Percentiles rank a stretch among this genome's conserved stretches.
phyloP scores from a whole-genome alignment of 441 rosid species.

The Erodium trifolium region DNA sequence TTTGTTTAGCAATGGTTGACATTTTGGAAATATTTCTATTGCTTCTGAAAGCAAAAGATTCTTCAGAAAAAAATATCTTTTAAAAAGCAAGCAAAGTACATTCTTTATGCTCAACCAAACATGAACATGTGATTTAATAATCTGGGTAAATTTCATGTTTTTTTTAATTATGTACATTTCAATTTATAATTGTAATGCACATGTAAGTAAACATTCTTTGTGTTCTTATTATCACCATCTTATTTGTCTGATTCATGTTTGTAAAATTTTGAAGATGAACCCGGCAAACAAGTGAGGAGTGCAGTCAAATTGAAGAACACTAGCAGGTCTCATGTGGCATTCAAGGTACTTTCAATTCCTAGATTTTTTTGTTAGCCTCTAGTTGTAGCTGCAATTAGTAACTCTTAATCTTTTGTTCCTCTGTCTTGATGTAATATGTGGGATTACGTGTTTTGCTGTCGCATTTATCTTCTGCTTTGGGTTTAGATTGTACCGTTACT shows the following conservation, averaged over 20 bases:
- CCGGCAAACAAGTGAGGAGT: constrained; percentile 64
- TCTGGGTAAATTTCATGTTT: neutral
- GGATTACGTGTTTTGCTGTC: neutral
- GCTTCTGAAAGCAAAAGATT: neutral
- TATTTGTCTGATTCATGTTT: neutral
- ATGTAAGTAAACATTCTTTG: neutral
- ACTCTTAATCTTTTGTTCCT: neutral
- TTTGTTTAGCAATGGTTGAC: constrained; percentile 8
- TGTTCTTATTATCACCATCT: neutral
- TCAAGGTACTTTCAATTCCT: constrained; percentile 37
- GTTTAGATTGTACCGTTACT: neutral
- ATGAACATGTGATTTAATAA: neutral
- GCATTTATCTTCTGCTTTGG: neutral
- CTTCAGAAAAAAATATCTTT: neutral
- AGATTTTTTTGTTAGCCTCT: neutral
- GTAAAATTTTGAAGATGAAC: constrained; percentile 40
- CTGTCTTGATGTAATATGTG: neutral
- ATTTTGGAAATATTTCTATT: constrained; percentile 4
- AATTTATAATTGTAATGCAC: neutral
- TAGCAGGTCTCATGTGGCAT: constrained; percentile 66
- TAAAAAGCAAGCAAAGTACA: neutral
- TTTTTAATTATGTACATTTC: neutral
- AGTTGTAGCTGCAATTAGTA: neutral
- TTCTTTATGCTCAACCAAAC: neutral
- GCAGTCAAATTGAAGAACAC: constrained; percentile 56